Evolutionary conservation across 2,329 filamentous ascomycete genomes (phyloP), one percentile per base, ranked within the genome.

Genomic region (Boeremia lycopersici): DNA sequence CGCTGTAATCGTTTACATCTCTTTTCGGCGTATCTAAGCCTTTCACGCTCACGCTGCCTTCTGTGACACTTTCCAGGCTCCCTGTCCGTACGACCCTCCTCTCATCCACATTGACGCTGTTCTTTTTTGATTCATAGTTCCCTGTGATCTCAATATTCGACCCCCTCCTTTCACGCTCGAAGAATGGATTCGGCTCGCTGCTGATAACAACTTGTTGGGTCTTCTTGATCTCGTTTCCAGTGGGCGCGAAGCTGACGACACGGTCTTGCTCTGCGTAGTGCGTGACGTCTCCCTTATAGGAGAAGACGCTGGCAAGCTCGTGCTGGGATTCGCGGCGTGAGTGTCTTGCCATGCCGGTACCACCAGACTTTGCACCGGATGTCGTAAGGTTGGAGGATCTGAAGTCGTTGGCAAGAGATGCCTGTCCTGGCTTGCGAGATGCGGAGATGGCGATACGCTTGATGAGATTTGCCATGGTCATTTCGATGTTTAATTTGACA

Each of bases 381-480:
- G 63, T 56, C 5, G 67, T 67, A 9, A 62, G 41, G 51, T 67
- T 64, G n/a, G 61, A 65, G 6, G 67, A 72, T n/a, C 47, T 61
- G 65, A 72, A 73, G 57, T 72, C 69, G 13, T 68, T 48, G 15
- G 63, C 65, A 10, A 71, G 54, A 5, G 65, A 64, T 23, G 55
- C 60, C 42, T 69, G 65, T 45, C 69, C 70, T 1, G 59, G 64
- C 45, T 63, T 65, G 38, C 68, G 63, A 3, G 68, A 69, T 1
- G 66, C 61, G 36, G 69, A 71, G 39, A 74, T 56, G 19, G 71
- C 71, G 53, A 74, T 74, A 48, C 69, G 69, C 47, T 73, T 76
- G 55, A 82, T 79, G 17, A 83, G 74, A 48, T 80, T 77, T 55
- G 81, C 79, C 76, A 83, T 79, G 47, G 76, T 78, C 75, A 82